These are phyloP conservation scores for Seiridium cupressi DNA, from an alignment of 2,329 filamentous ascomycete species.

Conservation along the genomic window DNA sequence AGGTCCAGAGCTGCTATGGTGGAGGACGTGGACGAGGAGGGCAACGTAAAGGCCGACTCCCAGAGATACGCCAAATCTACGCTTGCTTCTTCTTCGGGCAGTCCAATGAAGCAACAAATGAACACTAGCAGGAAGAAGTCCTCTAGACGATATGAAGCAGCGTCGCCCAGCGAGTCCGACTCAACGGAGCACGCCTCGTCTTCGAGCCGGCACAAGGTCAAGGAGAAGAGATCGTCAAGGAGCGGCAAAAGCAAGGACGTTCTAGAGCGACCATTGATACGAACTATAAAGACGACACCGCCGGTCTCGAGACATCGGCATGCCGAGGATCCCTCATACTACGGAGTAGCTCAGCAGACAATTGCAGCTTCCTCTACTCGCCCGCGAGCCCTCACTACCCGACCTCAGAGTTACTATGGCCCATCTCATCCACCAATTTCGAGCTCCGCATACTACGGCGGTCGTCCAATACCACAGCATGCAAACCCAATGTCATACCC, in stretches of 20 bases:
- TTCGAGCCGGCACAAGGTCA: slow-evolving; percentile 19
- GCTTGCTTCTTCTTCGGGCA: neutral
- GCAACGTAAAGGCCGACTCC: neutral
- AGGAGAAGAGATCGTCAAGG: slow-evolving; percentile 24
- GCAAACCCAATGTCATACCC: slow-evolving; percentile 24
- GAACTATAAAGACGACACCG: slow-evolving; percentile 36
- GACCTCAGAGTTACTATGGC: slow-evolving; percentile 37
- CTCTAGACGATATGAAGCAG: slow-evolving; percentile 37
- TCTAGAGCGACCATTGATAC: slow-evolving; percentile 28
- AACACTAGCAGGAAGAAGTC: slow-evolving; percentile 47
- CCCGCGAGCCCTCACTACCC: slow-evolving; percentile 35
- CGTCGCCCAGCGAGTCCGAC: slow-evolving; percentile 24
- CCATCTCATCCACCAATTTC: slow-evolving; percentile 32
- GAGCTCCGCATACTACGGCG: slow-evolving; percentile 30
- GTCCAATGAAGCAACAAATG: neutral
- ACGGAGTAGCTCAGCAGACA: slow-evolving; percentile 33
- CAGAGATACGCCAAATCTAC: neutral
- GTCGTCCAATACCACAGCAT: slow-evolving; percentile 19
- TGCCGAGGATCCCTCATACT: slow-evolving; percentile 36
- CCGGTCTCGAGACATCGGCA: slow-evolving; percentile 22
- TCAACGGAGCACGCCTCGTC: slow-evolving; percentile 33
- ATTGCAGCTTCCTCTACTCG: slow-evolving; percentile 26
- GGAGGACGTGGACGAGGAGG: slow-evolving; percentile 5
- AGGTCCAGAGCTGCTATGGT: neutral
- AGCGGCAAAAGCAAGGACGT: slow-evolving; percentile 13